Conservation (phyloP, 164 flowering plant genomes). For the Paratinospora sagittata region DNA sequence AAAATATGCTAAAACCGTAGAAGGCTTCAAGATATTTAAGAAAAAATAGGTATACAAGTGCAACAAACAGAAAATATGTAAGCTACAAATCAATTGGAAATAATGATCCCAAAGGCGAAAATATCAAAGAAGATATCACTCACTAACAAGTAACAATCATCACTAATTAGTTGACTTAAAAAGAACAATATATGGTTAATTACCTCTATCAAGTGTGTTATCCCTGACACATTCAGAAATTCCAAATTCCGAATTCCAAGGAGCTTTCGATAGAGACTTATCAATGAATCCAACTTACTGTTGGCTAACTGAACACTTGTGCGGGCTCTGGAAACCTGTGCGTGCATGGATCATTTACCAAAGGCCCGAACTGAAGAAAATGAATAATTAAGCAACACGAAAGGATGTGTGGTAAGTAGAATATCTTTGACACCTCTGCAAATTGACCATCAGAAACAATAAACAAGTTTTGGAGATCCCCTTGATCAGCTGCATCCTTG, state of each 20-base stretch:
- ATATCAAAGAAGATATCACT: neutral
- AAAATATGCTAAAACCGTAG: neutral
- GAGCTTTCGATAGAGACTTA: conserved; percentile 54
- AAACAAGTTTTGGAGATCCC: conserved; percentile 58
- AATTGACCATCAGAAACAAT: conserved; percentile 47
- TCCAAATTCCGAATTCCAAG: conserved; percentile 62
- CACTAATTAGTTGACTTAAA: neutral
- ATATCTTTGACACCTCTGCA: conserved; percentile 48
- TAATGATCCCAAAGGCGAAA: neutral
- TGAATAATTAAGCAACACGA: too few species aligned
- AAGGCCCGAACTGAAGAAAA: neutral
- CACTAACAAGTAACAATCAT: neutral
- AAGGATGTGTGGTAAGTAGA: conserved; percentile 1
- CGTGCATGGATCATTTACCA: neutral
- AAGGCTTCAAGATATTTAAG: neutral
- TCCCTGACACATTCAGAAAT: conserved; percentile 71
- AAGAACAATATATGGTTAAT: neutral
- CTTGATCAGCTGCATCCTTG: conserved; percentile 75
- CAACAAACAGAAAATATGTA: neutral
- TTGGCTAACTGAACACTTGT: conserved; percentile 42
- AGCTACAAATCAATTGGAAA: neutral
- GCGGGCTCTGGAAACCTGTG: conserved; percentile 57
- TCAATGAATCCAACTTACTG: conserved; percentile 57
- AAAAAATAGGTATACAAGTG: neutral
- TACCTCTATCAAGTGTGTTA: conserved; percentile 93